Conservation (phyloP, 108 stramenopile genomes). For the Stephanodiscus triporus region DNA sequence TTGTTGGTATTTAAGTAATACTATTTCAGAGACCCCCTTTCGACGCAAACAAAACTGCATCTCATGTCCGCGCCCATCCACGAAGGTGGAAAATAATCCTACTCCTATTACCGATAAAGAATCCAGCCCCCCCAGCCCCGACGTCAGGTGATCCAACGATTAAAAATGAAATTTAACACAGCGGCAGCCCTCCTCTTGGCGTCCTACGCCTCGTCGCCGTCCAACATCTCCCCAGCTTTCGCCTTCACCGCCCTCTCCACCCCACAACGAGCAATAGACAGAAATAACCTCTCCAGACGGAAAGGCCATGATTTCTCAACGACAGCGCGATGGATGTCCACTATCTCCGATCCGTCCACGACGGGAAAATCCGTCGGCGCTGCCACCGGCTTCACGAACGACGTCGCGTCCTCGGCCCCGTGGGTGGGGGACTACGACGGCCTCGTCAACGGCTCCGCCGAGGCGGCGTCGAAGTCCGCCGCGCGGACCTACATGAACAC, state of each 20-base stretch:
- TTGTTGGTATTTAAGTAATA: no score
- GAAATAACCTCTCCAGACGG: constrained; percentile 8
- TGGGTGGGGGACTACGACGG: constrained; percentile 14
- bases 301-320: constrained; percentile 8
- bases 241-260: constrained; percentile 9
- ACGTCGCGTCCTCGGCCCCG: constrained; percentile 26
- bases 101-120: not conserved
- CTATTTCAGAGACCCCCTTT: no score
- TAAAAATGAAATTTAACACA: constrained; percentile 24
- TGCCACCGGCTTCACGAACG: constrained; percentile 35
- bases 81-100: not conserved
- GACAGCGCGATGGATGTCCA: constrained; percentile 25
- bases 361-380: constrained; percentile 48
- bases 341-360: constrained; percentile 44
- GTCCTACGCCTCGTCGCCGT: constrained; percentile 8
- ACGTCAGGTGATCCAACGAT: not conserved
- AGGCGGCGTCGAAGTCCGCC: constrained; percentile 32
- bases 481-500: constrained; percentile 46
- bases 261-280: not conserved
- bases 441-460: constrained; percentile 40
- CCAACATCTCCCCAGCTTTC: constrained; percentile 7
- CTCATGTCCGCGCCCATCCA: no score
- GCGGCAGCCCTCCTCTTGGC: constrained; percentile 25
- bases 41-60: not conserved
- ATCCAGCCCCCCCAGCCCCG: not conserved